These are phyloP conservation scores for Calocybe cyanea DNA, from an alignment of 768 basidiomycete species.

Conservation along the genomic window DNA sequence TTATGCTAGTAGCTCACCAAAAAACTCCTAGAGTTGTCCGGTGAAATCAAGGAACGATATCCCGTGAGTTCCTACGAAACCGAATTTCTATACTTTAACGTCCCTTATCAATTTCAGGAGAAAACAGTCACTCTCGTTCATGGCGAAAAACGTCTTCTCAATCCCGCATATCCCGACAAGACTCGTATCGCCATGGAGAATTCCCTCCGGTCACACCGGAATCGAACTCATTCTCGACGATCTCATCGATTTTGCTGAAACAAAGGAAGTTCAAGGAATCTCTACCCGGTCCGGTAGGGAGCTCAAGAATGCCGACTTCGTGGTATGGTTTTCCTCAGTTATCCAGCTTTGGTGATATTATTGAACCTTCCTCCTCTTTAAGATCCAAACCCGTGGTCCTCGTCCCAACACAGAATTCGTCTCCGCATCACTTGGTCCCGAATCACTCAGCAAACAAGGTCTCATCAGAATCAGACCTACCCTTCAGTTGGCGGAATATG, in stretches of 20 bases:
- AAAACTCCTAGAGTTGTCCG: constrained; percentile 32
- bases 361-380: too few relatives aligned
- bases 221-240: constrained; percentile 53
- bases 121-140: constrained; percentile 71
- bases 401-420: constrained; percentile 53
- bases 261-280: constrained; percentile 36
- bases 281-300: constrained; percentile 48
- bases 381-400: constrained; percentile 40
- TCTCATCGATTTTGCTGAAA: constrained; percentile 42
- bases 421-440: constrained; percentile 31
- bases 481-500: constrained; percentile 48
- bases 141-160: constrained; percentile 45
- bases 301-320: constrained; percentile 48
- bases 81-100: too few relatives aligned
- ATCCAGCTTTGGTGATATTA: background rate
- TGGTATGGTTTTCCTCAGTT: constrained; percentile 39
- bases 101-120: too few relatives aligned
- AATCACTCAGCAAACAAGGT: constrained; percentile 33
- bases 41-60: constrained; percentile 39
- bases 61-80: constrained; percentile 31
- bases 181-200: constrained; percentile 45
- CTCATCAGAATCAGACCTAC: constrained; percentile 53
- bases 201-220: constrained; percentile 38
- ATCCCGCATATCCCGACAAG: constrained; percentile 50
- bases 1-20: too few relatives aligned